Conservation (phyloP, 345 rosid genomes). For the Pistacia vera region DNA sequence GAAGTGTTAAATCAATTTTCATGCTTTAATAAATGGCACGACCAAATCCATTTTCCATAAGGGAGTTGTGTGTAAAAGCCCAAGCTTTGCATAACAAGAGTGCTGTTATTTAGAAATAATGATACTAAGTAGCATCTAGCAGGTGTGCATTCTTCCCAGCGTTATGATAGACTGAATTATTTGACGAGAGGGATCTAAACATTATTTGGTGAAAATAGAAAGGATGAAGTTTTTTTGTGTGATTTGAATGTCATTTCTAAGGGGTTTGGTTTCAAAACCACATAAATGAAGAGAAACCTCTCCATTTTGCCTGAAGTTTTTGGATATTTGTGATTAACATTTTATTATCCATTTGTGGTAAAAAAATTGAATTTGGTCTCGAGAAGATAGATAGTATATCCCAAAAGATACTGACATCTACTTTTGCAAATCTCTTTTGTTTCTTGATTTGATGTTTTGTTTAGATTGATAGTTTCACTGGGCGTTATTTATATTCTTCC, state of each 20-base stretch:
- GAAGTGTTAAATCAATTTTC: not conserved
- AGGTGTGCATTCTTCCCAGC: not conserved
- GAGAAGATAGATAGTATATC: not conserved
- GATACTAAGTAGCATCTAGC: too few species aligned
- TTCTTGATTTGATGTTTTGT: constrained; percentile 12
- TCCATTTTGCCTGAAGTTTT: not conserved
- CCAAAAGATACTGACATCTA: not conserved
- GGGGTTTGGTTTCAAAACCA: not conserved
- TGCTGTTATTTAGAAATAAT: too few species aligned
- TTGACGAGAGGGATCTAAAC: not conserved
- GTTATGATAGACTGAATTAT: not conserved
- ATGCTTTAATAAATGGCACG: not conserved
- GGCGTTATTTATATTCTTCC: constrained; percentile 17
- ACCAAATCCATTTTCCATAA: not conserved
- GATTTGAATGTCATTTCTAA: not conserved
- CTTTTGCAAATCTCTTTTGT: not conserved
- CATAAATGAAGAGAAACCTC: not conserved
- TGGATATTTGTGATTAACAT: not conserved
- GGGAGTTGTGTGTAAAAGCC: not conserved
- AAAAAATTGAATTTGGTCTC: not conserved
- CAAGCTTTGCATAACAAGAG: not conserved
- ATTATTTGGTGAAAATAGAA: not conserved
- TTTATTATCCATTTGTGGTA: not conserved
- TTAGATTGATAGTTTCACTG: not conserved
- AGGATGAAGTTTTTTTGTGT: not conserved